These are phyloP conservation scores for Aspergillus fructus DNA, from an alignment of 2,329 filamentous ascomycete species.

Conservation along the genomic window DNA sequence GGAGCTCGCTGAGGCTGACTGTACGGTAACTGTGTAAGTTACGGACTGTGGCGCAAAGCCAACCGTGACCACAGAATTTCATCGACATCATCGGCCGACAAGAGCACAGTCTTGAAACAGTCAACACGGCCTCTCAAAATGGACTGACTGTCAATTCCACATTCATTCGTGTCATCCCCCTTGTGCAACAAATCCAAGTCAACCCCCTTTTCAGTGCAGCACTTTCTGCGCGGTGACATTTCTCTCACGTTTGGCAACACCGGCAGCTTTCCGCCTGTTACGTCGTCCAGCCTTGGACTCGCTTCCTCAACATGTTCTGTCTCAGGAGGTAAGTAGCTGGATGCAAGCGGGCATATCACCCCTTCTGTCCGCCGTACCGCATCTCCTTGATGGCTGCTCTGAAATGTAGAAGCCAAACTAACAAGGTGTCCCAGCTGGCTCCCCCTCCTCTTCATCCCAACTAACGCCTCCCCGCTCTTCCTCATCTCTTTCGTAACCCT, in stretches of 20 bases:
- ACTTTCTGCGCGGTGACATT: not conserved
- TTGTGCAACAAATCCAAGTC: not conserved
- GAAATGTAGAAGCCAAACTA: not conserved
- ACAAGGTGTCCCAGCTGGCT: conserved; percentile 63
- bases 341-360: conserved; percentile 12
- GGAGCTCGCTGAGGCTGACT: conserved; percentile 11
- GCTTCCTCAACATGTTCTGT: conserved; percentile 59
- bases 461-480: conserved; percentile 80
- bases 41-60: not conserved
- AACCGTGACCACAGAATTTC: not conserved
- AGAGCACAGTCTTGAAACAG: not conserved
- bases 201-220: conserved; percentile 2
- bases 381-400: not conserved
- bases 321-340: conserved; percentile 55
- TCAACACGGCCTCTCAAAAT: not conserved
- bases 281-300: not conserved
- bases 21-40: not conserved
- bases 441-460: conserved; percentile 83
- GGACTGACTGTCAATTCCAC: not conserved
- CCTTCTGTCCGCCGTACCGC: no score
- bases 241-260: not conserved
- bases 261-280: conserved; percentile 8
- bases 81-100: not conserved
- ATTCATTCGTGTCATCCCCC: not conserved
- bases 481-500: conserved; percentile 87